Evolutionary conservation across 2,329 filamentous ascomycete species (phyloP).

Genomic region (Aspergillus ochraceoroseus): DNA sequence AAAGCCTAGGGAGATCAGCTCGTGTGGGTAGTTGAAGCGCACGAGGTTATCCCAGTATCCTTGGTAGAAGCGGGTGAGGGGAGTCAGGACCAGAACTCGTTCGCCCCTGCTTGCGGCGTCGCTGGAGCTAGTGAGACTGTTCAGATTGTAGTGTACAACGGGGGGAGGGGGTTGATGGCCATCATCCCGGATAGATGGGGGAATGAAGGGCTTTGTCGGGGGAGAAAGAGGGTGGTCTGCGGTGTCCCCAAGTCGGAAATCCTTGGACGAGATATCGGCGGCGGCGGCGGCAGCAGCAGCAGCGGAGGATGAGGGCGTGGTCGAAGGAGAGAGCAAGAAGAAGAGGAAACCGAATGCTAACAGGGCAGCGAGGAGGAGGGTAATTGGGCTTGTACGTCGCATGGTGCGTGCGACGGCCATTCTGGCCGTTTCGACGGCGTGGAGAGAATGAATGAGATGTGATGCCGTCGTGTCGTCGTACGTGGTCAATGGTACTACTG

Average conservation of each 20-base stretch:
- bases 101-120: constrained; percentile 75
- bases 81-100: constrained; percentile 84
- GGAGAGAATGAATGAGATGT: neutral
- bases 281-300: constrained; percentile 47
- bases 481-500: constrained; percentile 15
- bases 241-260: constrained; percentile 52
- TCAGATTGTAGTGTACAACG: constrained; percentile 88
- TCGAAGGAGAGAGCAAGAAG: constrained; percentile 47
- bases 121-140: constrained; percentile 79
- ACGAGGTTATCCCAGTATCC: constrained; percentile 93
- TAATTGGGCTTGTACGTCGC: constrained; percentile 74
- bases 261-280: constrained; percentile 45
- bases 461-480: constrained; percentile 9
- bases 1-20: constrained; percentile 90
- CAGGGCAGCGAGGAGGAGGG: constrained; percentile 64
- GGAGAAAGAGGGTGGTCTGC: constrained; percentile 68
- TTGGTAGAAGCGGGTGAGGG: constrained; percentile 87
- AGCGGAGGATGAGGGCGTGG: constrained; percentile 45
- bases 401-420: constrained; percentile 62
- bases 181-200: constrained; percentile 47
- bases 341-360: constrained; percentile 66
- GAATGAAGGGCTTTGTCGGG: constrained; percentile 66
- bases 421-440: constrained; percentile 28
- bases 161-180: constrained; percentile 64
- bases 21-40: constrained; percentile 80